phyloP scores from a whole-genome alignment of 2,329 filamentous ascomycete species.

The Periglandula ipomoeae region DNA sequence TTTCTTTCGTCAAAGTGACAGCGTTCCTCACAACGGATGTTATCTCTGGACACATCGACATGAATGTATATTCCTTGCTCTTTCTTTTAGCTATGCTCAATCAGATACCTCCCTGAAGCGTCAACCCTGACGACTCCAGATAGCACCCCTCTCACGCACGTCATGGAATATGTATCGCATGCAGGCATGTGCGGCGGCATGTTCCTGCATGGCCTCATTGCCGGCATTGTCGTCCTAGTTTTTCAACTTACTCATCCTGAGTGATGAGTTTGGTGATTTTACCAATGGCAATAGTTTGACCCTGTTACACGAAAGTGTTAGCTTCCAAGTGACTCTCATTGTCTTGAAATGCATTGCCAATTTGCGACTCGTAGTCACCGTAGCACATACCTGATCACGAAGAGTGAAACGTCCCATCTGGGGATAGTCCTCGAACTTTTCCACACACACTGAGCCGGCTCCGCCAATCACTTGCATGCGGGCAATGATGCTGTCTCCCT shows the following conservation, averaged over 20 bases:
- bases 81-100: background rate
- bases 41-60: background rate
- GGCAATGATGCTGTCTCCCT: conserved; percentile 77
- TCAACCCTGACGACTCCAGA: background rate
- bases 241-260: conserved; percentile 14
- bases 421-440: conserved; percentile 91
- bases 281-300: conserved; percentile 98
- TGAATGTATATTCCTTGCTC: background rate
- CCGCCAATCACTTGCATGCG: conserved; percentile 79
- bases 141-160: background rate
- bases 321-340: background rate
- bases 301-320: conserved; percentile 39
- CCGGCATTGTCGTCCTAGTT: background rate
- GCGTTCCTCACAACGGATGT: background rate
- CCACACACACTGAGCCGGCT: conserved; percentile 81
- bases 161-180: background rate
- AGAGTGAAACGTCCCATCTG: conserved; percentile 89
- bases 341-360: background rate
- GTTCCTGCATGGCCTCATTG: background rate
- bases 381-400: conserved; percentile 63
- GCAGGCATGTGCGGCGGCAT: background rate
- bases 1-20: conserved; percentile 2
- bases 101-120: background rate
- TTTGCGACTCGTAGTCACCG: background rate
- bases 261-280: conserved; percentile 87